Conservation (phyloP, 306 rosid genomes). For the Crotalaria pallida region DNA sequence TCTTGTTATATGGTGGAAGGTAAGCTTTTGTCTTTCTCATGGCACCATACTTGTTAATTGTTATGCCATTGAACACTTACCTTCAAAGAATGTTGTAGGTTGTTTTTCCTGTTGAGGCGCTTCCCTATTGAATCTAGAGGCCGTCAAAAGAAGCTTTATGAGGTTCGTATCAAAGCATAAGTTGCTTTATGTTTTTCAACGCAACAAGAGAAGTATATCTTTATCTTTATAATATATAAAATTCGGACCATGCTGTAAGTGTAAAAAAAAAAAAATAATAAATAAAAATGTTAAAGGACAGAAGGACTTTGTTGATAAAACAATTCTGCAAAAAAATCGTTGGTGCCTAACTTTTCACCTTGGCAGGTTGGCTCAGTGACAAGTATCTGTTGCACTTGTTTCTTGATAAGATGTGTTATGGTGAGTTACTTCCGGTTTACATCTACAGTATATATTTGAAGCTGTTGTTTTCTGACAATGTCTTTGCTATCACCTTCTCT, state of each 20-base stretch:
- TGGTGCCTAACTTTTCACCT: slow-evolving; percentile 6
- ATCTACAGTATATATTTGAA: neutral
- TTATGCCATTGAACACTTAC: neutral
- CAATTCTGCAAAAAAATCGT: neutral
- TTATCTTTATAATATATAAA: neutral
- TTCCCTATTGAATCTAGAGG: slow-evolving; percentile 85
- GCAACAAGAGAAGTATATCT: neutral
- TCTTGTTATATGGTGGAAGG: slow-evolving; percentile 86
- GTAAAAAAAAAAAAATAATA: neutral
- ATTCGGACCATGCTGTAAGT: neutral
- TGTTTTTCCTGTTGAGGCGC: slow-evolving; percentile 63
- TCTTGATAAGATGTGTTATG: slow-evolving; percentile 68
- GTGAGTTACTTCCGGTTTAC: slow-evolving; percentile 41
- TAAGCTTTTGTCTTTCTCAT: slow-evolving; percentile 17
- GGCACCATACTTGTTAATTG: neutral
- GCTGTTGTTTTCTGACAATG: slow-evolving; percentile 6
- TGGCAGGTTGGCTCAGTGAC: slow-evolving; percentile 78
- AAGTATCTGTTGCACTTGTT: slow-evolving; percentile 62
- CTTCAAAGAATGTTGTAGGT: slow-evolving; percentile 30
- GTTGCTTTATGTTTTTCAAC: slow-evolving; percentile 1
- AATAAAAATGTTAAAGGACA: too few species aligned
- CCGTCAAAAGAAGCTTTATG: slow-evolving; percentile 67
- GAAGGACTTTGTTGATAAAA: neutral
- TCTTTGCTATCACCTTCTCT: slow-evolving; percentile 14
- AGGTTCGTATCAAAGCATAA: slow-evolving; percentile 39